Evolutionary conservation across 352 stramenopile genomes (phyloP), one percentile per base, ranked within the genome.

Genomic region (Aphanomyces stellatus): DNA sequence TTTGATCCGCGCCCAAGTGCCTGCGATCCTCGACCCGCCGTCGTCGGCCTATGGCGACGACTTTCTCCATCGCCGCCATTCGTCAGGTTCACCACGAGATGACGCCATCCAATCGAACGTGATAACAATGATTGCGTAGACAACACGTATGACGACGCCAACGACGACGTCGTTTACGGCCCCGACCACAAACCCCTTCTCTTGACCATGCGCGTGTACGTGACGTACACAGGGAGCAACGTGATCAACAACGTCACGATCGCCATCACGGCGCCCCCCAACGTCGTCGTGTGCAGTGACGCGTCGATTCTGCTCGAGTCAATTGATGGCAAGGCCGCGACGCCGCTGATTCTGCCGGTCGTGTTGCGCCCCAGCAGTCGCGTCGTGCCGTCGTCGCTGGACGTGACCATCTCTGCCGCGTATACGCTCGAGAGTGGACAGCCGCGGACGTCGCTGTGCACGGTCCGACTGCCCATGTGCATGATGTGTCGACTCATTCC

Each of bases 221-320:
- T 96, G 28, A 91, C 87, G n/a, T 95, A 91, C 70, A 91, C 83
- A 0, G 84, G 87, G 37, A 51, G 71, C n/a, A 78, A 74, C 4
- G 73, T 77, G 10, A 75, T 94, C 22, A 79, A 76, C 31, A 82
- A 95, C 65, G 85, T 94, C 25, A 91, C 81, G 19, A 69, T 96
- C 15, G 88, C 83, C 8, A 77, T 95, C 30, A 74, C 66, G 7
- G 76, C 79, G 7, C 83, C 87, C 0, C 72, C 81, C 27, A 88
- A 91, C 62, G 69, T 96, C n/a, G 19, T 77, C 22, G 51, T 53
- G 6, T 71, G 73, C 27, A 82, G 72, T 31, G 79, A 88, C 11
- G 79, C 78, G 10, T 91, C 80, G 31, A 77, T 91, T 25, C 71
- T 90, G 27, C 80, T 96, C 51, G 77, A 78, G 22, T 76, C 75